Percentiles rank a stretch among this genome's conserved stretches.
Evolutionary conservation across 768 basidiomycete species (phyloP).

Genomic region (Imleria badia): DNA sequence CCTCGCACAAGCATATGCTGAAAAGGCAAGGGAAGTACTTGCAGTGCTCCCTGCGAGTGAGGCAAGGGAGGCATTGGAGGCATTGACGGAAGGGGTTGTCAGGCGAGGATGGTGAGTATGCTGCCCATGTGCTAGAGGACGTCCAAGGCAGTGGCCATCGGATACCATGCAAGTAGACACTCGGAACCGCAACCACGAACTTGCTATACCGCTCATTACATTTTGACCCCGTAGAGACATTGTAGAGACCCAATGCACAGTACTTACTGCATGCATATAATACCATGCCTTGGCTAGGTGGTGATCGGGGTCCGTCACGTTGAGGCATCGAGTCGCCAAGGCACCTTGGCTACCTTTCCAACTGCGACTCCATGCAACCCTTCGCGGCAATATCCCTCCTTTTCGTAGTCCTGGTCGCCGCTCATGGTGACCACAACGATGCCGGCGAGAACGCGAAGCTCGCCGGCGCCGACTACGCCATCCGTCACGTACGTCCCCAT

Average conservation of each 20-base stretch:
- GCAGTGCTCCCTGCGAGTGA: conserved; percentile 76
- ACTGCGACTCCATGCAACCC: conserved; percentile 44
- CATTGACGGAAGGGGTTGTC: conserved; percentile 66
- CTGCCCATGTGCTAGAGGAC: too few relatives aligned
- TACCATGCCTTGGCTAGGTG: background rate
- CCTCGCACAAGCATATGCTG: conserved; percentile 74
- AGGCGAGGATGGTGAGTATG: conserved; percentile 49
- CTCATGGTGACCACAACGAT: conserved; percentile 65
- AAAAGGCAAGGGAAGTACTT: conserved; percentile 72
- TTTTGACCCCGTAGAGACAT: background rate
- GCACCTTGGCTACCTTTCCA: conserved; percentile 5
- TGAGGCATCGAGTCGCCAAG: background rate
- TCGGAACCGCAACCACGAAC: background rate
- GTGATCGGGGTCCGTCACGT: conserved; percentile 23
- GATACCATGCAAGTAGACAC: conserved; percentile 1
- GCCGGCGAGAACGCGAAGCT: conserved; percentile 59
- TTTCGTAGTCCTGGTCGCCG: conserved; percentile 33
- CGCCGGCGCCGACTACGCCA: conserved; percentile 60
- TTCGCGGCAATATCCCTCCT: conserved; percentile 43
- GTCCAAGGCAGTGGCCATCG: background rate
- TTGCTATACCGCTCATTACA: background rate
- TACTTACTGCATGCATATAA: background rate
- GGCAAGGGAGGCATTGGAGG: conserved; percentile 72
- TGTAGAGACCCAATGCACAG: background rate
- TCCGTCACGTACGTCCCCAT: conserved; percentile 75